Evolutionary conservation across 495 filamentous ascomycete species (phyloP), one percentile per base, ranked within the genome.

Genomic region (Podospora appendiculata): DNA sequence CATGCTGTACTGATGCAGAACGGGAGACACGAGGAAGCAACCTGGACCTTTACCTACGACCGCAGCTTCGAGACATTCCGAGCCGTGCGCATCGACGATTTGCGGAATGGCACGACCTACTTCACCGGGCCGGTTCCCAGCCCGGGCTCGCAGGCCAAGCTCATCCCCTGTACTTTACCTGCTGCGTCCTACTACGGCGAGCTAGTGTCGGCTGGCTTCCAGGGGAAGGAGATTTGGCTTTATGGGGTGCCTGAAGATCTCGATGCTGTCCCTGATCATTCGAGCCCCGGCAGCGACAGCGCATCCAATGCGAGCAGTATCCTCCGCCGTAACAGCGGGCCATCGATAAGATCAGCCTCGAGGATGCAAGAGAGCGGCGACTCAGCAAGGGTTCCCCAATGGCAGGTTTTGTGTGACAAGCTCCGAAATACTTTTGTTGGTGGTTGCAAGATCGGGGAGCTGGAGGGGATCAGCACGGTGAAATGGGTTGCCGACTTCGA

Each of bases 1-100:
- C 85, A 91, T 67, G 89, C 87, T 39, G 83, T 84, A 2, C 59
- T 92, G 16, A 70, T 94, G 2, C 82, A 88, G 36, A 74, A 80
- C 54, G 79, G 82, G 34, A 77, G 79, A n/a, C 79, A 86, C 49
- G 81, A 81, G 38, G 88, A 90, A 58, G 81, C 84, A 19, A 80
- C 68, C 45, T 94, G 89, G 89, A 79, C 88, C 0, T 83, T 93
- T 52, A 85, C 85, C 9, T 92, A 88, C 55, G 89, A 94, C 51
- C 72, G 80, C 52, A 81, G 83, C 46, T 84, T 88, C 52, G 82
- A 85, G 50, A 87, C 83, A 0, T 93, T 92, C 59, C 78, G 87
- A 48, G 85, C 87, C 12, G 84, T 92, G 10, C 80, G 83, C 10
- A 80, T 84, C 47, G 87, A 86, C 57, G 85, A 89, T 54, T 63